Percentiles rank a stretch among this genome's conserved stretches.
These are phyloP conservation scores for Carallia brachiata DNA, from an alignment of 345 rosid genomes.

Conservation along the genomic window DNA sequence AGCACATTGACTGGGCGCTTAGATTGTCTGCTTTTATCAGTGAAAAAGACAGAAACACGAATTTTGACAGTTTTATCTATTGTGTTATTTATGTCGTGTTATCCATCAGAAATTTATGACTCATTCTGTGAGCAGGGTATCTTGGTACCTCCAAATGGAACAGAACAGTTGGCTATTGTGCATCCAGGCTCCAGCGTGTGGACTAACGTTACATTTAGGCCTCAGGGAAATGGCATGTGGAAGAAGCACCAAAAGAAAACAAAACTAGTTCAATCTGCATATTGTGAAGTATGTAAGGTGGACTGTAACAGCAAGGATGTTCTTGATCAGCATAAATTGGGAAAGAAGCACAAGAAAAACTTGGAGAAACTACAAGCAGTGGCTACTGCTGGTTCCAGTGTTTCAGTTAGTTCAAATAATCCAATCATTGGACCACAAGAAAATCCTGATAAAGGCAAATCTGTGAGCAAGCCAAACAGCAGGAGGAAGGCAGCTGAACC, in stretches of 20 bases:
- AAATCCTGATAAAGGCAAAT: slow-evolving; percentile 21
- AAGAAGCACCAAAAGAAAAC: slow-evolving; percentile 23
- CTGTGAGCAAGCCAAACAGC: slow-evolving; percentile 1
- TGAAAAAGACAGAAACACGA: too few relatives aligned
- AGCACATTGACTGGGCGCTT: neutral
- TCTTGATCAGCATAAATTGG: slow-evolving; percentile 25
- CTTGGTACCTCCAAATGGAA: slow-evolving; percentile 14
- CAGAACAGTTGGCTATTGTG: slow-evolving; percentile 21
- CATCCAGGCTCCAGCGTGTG: slow-evolving; percentile 14
- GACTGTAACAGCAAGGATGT: slow-evolving; percentile 34
- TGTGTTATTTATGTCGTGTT: neutral
- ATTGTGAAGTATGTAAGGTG: slow-evolving; percentile 29
- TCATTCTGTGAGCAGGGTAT: slow-evolving; percentile 17
- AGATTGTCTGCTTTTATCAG: too few relatives aligned
- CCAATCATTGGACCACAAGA: slow-evolving; percentile 33
- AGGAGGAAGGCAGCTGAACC: slow-evolving; percentile 31
- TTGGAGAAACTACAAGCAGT: slow-evolving; percentile 23
- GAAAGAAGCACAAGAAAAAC: slow-evolving; percentile 32
- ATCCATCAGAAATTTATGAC: neutral
- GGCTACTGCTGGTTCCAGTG: slow-evolving; percentile 8
- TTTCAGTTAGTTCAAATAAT: slow-evolving; percentile 6
- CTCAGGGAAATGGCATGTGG: slow-evolving; percentile 20
- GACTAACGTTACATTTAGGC: slow-evolving; percentile 18
- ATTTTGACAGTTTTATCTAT: too few relatives aligned
- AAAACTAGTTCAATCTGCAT: slow-evolving; percentile 24